Base-by-base conservation (phyloP, 495 filamentous ascomycete species). In the Astrocystis sublimbata region DNA sequence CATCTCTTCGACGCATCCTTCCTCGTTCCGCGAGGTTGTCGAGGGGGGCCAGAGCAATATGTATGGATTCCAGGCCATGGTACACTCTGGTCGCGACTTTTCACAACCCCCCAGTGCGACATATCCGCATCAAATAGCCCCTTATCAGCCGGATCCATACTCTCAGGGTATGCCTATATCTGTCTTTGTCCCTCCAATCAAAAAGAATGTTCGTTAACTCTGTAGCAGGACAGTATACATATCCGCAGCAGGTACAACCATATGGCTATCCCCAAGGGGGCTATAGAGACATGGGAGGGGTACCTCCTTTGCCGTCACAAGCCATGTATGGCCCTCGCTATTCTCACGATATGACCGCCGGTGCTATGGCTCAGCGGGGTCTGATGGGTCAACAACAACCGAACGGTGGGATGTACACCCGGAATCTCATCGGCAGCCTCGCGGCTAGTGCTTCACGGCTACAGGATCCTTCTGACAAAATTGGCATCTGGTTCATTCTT, bases 401-500 rank as follows among this genome's bases (percentile, higher is more conserved):
- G 0, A 85, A 86, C 35, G 84, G 86, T 31, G 93, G 92, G 69
- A 97, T 97, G 92, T 98, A 94, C 76, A 97, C 94, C 0, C 78
- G 94, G 52, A 98, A 98, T 69, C 84, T 98, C 45, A 98, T 98
- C 61, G 94, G 94, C 15, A 96, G 92, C 71, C 79, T 97, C 26
- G 88, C 90, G 47, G 93, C 92, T 47, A 96, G 91, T 71, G 94
- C 94, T 3, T 96, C 93, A 73, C 86, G 90, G 49, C 80, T 98
- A 54, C 87, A 85, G 0, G 92, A 98, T 62, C 85, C 88, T 0
- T 84, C 90, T 41, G 88, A 92, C 64, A 90, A 92, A 72, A 88
- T 92, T 60, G 92, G 92, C 9, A 92, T 96, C 47, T 98, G 94
- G 94, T 98, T 98, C 65, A 91, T 98, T 62, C 79, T 98, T 41